A percentile compares a stretch with the other conserved stretches of the same genome.
phyloP scores from a whole-genome alignment of 352 stramenopile species.

The Globisporangium yorkense region DNA sequence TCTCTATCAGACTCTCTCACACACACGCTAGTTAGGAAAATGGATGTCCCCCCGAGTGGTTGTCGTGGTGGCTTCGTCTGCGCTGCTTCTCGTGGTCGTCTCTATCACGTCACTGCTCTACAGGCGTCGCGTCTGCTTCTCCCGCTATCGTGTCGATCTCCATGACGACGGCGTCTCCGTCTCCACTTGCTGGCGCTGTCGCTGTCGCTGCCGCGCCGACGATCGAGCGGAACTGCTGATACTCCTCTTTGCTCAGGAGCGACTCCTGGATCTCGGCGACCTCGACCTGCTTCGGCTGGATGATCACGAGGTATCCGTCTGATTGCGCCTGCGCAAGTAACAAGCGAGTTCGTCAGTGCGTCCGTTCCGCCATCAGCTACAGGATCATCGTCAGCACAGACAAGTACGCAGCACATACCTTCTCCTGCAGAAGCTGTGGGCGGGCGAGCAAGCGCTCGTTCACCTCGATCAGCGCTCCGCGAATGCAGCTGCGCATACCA shows the following conservation, averaged over 20 bases:
- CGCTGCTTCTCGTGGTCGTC: neutral
- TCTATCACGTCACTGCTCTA: neutral
- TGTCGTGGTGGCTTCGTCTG: neutral
- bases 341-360: neutral
- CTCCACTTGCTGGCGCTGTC: neutral
- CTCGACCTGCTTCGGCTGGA: slow-evolving; percentile 77
- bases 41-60: neutral
- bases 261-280: slow-evolving; percentile 78
- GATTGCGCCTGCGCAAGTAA: slow-evolving; percentile 33
- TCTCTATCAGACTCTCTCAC: neutral
- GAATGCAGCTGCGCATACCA: slow-evolving; percentile 50
- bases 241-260: slow-evolving; percentile 74
- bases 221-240: slow-evolving; percentile 59
- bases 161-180: neutral
- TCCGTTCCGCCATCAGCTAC: neutral
- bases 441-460: slow-evolving; percentile 60
- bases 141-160: neutral
- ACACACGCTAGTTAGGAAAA: slow-evolving; percentile 12
- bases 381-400: neutral
- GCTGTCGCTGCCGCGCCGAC: slow-evolving; percentile 4
- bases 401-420: slow-evolving; percentile 6
- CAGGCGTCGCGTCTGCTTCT: neutral
- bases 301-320: slow-evolving; percentile 76
- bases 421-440: slow-evolving; percentile 57
- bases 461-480: slow-evolving; percentile 70